A percentile compares a stretch with the other conserved stretches of the same genome.
Conservation (phyloP, 2,329 filamentous ascomycete species). For the Arthroderma sp. region DNA sequence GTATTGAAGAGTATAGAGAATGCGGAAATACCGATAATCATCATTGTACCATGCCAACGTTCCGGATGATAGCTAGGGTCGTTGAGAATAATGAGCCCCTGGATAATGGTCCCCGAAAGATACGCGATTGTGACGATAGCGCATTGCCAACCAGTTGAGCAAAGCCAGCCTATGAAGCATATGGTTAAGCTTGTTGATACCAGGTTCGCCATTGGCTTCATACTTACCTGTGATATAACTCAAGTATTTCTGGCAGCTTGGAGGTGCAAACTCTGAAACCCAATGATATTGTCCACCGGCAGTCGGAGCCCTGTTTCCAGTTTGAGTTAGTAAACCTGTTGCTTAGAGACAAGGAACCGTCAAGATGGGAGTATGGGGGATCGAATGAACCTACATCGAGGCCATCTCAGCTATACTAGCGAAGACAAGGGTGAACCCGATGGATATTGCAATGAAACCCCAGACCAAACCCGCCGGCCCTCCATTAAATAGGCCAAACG, state of each 20-base stretch:
- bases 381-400: conserved; percentile 24
- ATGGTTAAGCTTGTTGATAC: neutral
- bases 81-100: conserved; percentile 34
- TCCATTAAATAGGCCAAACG: conserved; percentile 22
- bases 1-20: conserved; percentile 32
- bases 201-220: neutral
- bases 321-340: neutral
- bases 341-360: neutral
- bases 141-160: conserved; percentile 33
- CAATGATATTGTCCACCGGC: conserved; percentile 29
- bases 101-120: conserved; percentile 33
- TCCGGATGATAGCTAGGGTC: conserved; percentile 27
- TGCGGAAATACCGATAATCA: conserved; percentile 28
- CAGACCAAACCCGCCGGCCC: conserved; percentile 26
- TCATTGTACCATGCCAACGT: conserved; percentile 33
- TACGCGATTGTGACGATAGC: conserved; percentile 32
- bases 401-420: conserved; percentile 31
- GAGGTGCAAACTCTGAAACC: conserved; percentile 35
- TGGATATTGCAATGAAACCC: conserved; percentile 21
- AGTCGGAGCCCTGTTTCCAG: conserved; percentile 23
- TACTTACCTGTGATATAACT: conserved; percentile 31
- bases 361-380: neutral
- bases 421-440: conserved; percentile 24
- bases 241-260: conserved; percentile 27
- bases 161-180: conserved; percentile 25